phyloP scores from a whole-genome alignment of 345 rosid genomes.

The Dovyalis caffra region DNA sequence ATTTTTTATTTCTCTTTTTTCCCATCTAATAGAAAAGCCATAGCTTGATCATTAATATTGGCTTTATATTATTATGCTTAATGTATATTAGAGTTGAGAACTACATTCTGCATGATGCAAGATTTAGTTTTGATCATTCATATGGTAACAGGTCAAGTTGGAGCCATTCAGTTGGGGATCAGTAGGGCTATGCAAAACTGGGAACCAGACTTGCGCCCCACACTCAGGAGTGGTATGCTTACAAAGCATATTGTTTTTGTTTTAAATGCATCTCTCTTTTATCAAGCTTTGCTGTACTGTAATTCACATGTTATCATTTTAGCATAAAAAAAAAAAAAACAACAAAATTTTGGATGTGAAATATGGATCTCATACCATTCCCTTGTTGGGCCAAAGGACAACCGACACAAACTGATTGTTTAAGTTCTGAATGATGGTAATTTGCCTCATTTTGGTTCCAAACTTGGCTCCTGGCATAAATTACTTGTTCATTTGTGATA shows the following conservation, averaged over 20 bases:
- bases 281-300: background rate
- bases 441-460: background rate
- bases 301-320: background rate
- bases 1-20: too few relatives aligned
- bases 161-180: slow-evolving; percentile 84
- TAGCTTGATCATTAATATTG: too few relatives aligned
- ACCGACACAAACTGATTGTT: background rate
- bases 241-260: too few relatives aligned
- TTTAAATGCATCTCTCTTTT: background rate
- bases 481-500: background rate
- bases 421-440: background rate
- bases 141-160: slow-evolving; percentile 78
- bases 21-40: too few relatives aligned
- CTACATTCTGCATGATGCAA: background rate
- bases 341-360: too few relatives aligned
- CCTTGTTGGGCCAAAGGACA: too few relatives aligned
- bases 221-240: slow-evolving; percentile 68
- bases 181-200: slow-evolving; percentile 92
- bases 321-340: too few relatives aligned
- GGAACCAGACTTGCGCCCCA: slow-evolving; percentile 86
- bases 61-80: too few relatives aligned
- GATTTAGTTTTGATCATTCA: background rate
- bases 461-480: background rate
- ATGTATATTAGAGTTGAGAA: background rate
- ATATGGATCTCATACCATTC: too few relatives aligned